Conservation (phyloP, 2,329 filamentous ascomycete genomes). For the Domatiomyces catenatus region DNA sequence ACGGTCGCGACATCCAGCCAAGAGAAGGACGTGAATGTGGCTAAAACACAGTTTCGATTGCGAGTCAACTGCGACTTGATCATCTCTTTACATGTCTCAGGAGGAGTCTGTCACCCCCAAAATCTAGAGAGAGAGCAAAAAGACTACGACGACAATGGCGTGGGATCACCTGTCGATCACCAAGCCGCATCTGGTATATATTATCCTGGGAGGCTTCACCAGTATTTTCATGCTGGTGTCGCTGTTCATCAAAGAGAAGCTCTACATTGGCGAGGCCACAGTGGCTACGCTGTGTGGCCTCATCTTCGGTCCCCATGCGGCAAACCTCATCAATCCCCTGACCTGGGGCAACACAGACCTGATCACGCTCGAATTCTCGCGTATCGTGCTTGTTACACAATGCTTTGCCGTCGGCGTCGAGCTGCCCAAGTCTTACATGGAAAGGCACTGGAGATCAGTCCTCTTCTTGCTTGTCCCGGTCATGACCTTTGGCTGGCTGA, state of each 20-base stretch:
- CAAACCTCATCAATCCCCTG: constrained; percentile 45
- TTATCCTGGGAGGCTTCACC: constrained; percentile 95
- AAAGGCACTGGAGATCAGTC: constrained; percentile 90
- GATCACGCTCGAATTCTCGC: constrained; percentile 55
- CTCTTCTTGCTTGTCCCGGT: constrained; percentile 76
- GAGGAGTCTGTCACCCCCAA: constrained; percentile 12
- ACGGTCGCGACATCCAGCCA: constrained; percentile 8
- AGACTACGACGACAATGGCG: constrained; percentile 25
- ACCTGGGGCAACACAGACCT: constrained; percentile 53
- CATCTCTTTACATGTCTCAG: not conserved
- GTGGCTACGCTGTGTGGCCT: constrained; percentile 62
- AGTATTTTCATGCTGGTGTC: constrained; percentile 97
- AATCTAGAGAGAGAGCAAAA: not conserved
- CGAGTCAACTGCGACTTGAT: not conserved
- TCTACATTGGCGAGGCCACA: constrained; percentile 97
- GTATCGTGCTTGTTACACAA: constrained; percentile 56
- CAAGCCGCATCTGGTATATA: constrained; percentile 92
- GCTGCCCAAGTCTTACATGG: constrained; percentile 70
- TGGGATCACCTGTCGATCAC: constrained; percentile 52
- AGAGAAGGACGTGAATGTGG: constrained; percentile 15
- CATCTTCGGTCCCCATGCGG: constrained; percentile 54
- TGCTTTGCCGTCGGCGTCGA: constrained; percentile 61
- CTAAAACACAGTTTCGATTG: constrained; percentile 3
- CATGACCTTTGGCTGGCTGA: constrained; percentile 78
- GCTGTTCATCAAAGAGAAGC: constrained; percentile 90